Evolutionary conservation across 768 basidiomycete genomes (phyloP).

Genomic region (Macrolepiota fuliginosa): DNA sequence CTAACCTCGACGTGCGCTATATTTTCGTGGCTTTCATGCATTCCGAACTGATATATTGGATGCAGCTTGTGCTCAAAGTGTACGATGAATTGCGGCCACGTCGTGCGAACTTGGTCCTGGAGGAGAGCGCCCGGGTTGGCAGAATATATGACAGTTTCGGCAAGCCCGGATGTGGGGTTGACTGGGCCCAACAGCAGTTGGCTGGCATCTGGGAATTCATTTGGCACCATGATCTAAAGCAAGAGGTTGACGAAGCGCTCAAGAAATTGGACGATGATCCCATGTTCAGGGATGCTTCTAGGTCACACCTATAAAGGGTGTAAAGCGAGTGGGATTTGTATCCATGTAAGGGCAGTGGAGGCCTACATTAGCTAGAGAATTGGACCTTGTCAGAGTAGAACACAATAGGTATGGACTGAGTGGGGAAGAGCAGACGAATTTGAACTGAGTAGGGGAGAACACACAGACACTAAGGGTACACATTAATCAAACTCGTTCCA

Average conservation of each 20-base stretch:
- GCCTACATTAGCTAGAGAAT: background rate
- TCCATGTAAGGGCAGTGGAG: background rate
- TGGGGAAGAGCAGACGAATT: too few species aligned
- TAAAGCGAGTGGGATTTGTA: background rate
- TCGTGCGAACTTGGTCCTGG: constrained; percentile 48
- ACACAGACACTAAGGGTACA: background rate
- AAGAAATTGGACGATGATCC: constrained; percentile 12
- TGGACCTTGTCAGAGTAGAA: background rate
- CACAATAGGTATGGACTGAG: background rate
- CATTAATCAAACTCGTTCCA: constrained; percentile 47
- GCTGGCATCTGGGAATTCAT: constrained; percentile 43
- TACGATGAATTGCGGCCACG: constrained; percentile 45
- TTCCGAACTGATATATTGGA: background rate
- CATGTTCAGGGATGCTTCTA: background rate
- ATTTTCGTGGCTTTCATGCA: background rate
- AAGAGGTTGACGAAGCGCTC: constrained; percentile 35
- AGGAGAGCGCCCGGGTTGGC: constrained; percentile 38
- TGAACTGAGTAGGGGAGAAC: background rate
- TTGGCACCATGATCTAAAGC: constrained; percentile 45
- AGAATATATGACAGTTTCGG: constrained; percentile 42
- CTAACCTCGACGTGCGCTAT: constrained; percentile 39
- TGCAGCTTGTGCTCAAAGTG: constrained; percentile 42
- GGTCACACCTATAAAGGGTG: background rate
- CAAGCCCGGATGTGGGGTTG: constrained; percentile 21
- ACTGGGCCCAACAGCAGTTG: constrained; percentile 32